Base-by-base conservation (phyloP, 2,329 filamentous ascomycete species). In the Hymenoscyphus albidus region DNA sequence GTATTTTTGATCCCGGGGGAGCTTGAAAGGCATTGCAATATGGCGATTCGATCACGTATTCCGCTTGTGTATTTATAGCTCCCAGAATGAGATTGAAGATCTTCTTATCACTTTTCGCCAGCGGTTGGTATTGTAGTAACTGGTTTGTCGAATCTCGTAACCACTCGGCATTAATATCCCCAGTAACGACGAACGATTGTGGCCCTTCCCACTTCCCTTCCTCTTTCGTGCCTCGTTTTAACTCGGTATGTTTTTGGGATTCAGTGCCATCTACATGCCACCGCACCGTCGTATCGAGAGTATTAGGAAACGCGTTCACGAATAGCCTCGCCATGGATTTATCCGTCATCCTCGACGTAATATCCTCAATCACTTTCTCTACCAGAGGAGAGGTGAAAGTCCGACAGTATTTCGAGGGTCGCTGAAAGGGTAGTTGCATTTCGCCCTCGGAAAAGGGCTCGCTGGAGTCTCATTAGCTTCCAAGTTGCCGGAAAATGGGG, bases 1-100 rank as follows among this genome's bases (percentile, higher is more conserved):
- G 78, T 0, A 98, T 82, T 16, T 89, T 86, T 68, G 92, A 93
- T 6, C 93, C 91, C 2, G 91, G 89, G 0, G 95, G 95, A 4
- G 95, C 94, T 76, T 99, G 95, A 77, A 98, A 99, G 18, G 95
- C 95, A 77, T 99, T 98, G 83, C 95, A 99, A 79, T 98, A 99
- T 0, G 95, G 95, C 1, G 91, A 93, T 73, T 92, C 87, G 67
- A 98, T 97, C 54, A 99, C 91, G 74, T 93, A 98, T 77, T 98
- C 94, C 16, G 91, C 85, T 78, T 99, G 95, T 0, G 95, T 98
- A 76, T 97, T 96, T 79, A 98, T 97, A 54, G 94, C 94, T 27
- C 95, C 95, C 1, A 96, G 80, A 32, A 99, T 92, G 62, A 99
- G 80, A 67, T 85, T 88, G 74, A 89, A 87, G 60, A 99, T 88